Conservation (phyloP, 495 filamentous ascomycete genomes). For the Aspergillus nanangensis region DNA sequence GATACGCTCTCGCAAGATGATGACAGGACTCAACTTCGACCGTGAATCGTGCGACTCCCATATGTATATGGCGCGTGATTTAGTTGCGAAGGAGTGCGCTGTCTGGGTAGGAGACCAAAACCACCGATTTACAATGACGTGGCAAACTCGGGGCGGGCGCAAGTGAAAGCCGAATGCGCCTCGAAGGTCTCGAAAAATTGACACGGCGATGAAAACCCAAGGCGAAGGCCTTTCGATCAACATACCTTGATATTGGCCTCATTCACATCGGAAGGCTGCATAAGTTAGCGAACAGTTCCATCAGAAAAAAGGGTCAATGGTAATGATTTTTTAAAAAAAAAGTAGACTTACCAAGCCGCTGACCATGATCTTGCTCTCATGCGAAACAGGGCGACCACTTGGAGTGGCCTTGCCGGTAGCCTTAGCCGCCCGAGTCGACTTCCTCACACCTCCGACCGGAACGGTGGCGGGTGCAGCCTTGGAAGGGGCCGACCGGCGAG, state of each 20-base stretch:
- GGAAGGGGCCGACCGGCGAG: conserved; percentile 47
- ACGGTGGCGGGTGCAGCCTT: conserved; percentile 51
- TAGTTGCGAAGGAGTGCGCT: conserved; percentile 36
- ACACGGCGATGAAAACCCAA: conserved; percentile 53
- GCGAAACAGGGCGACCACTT: conserved; percentile 52
- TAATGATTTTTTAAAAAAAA: not conserved
- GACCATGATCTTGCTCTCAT: conserved; percentile 94
- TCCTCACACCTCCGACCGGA: conserved; percentile 84
- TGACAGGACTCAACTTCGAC: conserved; percentile 44
- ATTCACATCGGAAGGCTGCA: conserved; percentile 86
- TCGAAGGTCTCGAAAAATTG: conserved; percentile 42
- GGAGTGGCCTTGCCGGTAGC: conserved; percentile 58
- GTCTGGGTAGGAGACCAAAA: conserved; percentile 29
- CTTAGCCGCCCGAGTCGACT: conserved; percentile 63
- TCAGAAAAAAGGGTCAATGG: not conserved
- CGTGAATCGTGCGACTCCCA: conserved; percentile 31
- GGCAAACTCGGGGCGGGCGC: conserved; percentile 29
- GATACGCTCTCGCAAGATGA: conserved; percentile 37
- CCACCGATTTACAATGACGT: conserved; percentile 24
- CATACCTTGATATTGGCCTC: conserved; percentile 99
- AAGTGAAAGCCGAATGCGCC: conserved; percentile 32
- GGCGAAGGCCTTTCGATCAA: conserved; percentile 62
- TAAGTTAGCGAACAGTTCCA: conserved; percentile 42
- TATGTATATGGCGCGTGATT: conserved; percentile 21
- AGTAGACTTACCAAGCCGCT: conserved; percentile 84